A percentile compares a stretch with the other conserved stretches of the same genome.
Conservation (phyloP, 805 yeast genomes). For the Schwanniomyces pseudopolymorphus region DNA sequence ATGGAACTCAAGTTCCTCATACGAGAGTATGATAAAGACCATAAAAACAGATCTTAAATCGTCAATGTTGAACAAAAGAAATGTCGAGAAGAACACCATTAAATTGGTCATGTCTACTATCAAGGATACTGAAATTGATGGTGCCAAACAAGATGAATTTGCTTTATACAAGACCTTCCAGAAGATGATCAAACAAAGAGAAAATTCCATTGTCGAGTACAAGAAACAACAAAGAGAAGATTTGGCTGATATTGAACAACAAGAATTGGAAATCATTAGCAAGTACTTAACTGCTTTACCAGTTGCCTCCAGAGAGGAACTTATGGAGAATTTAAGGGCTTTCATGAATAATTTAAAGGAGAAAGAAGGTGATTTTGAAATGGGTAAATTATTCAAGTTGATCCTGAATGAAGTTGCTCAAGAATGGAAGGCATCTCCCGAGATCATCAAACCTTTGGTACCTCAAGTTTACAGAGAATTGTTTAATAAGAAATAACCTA, state of each 20-base stretch:
- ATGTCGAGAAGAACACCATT: constrained; percentile 19
- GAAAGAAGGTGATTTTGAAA: constrained; percentile 4
- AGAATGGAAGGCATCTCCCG: constrained; percentile 18
- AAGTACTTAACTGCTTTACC: constrained; percentile 41
- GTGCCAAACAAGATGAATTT: constrained; percentile 21
- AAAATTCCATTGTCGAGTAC: constrained; percentile 50
- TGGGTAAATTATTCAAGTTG: constrained; percentile 7
- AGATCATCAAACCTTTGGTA: constrained; percentile 15
- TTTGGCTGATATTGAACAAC: constrained; percentile 51
- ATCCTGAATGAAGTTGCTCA: constrained; percentile 15
- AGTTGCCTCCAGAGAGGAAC: constrained; percentile 46
- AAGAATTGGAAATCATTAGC: constrained; percentile 45
- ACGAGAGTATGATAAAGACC: constrained; percentile 11
- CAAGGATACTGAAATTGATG: constrained; percentile 24
- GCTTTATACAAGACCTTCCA: constrained; percentile 14
- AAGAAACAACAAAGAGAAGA: constrained; percentile 47
- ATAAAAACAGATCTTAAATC: constrained; percentile 21
- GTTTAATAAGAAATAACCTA: constrained; percentile 5
- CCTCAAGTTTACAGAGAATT: constrained; percentile 16
- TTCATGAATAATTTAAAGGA: constrained; percentile 21
- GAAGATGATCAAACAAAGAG: constrained; percentile 49
- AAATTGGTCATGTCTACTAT: constrained; percentile 20
- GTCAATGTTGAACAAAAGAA: constrained; percentile 23
- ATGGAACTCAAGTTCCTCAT: constrained; percentile 9
- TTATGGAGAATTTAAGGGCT: constrained; percentile 26